These are phyloP conservation scores for Helichrysum umbraculigerum DNA, from an alignment of 129 eudicot genomes.

Conservation along the genomic window DNA sequence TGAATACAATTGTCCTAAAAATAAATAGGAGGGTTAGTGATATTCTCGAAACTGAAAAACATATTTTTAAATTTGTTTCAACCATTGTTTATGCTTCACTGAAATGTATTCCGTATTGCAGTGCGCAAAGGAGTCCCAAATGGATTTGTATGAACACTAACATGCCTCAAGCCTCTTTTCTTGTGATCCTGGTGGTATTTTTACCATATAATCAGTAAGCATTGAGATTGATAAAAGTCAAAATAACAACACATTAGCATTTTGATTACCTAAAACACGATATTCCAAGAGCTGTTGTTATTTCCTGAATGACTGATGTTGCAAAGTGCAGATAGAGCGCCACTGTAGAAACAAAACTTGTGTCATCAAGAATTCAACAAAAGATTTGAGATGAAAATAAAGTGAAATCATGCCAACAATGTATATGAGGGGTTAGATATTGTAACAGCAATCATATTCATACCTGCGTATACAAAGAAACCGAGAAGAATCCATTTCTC, in stretches of 20 bases:
- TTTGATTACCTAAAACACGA: background rate
- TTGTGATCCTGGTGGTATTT: background rate
- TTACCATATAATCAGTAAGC: background rate
- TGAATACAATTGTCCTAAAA: no score
- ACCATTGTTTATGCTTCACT: background rate
- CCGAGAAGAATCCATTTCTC: slow-evolving; percentile 13
- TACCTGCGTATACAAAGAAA: slow-evolving; percentile 65
- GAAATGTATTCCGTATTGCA: background rate
- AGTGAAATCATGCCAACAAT: background rate
- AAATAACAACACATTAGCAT: background rate
- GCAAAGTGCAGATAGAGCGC: slow-evolving; percentile 16
- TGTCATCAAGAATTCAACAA: background rate
- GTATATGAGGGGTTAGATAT: background rate
- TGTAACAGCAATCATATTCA: slow-evolving; percentile 15
- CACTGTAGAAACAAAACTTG: background rate
- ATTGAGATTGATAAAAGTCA: background rate
- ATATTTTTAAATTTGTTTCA: no score
- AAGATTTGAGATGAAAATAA: background rate
- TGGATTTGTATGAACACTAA: background rate
- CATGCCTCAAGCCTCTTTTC: slow-evolving; percentile 1
- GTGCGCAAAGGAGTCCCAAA: background rate
- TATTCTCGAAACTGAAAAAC: no score
- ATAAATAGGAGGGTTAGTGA: no score
- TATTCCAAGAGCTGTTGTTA: slow-evolving; percentile 8
- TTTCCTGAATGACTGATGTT: slow-evolving; percentile 17